phyloP scores from a whole-genome alignment of 768 basidiomycete species.

The Boletus vermiculosoides region DNA sequence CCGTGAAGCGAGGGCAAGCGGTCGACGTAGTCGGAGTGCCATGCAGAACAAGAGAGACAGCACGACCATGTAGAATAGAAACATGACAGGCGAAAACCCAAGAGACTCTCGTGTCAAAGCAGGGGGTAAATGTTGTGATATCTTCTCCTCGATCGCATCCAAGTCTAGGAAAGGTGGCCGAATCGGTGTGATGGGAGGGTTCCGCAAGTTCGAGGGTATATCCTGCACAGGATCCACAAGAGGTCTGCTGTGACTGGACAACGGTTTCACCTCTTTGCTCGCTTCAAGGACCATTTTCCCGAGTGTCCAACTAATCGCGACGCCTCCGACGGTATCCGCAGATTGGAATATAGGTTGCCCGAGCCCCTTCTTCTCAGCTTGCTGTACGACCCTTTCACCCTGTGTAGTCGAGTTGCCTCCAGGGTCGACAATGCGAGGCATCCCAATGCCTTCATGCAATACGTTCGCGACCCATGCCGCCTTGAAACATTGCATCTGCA shows the following conservation, averaged over 20 bases:
- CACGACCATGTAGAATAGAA: constrained; percentile 53
- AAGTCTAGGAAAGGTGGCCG: constrained; percentile 61
- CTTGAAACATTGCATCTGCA: constrained; percentile 99
- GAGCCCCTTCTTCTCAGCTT: constrained; percentile 82
- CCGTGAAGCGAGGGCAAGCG: constrained; percentile 44
- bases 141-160: constrained; percentile 57
- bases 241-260: constrained; percentile 47
- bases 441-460: constrained; percentile 91
- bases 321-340: constrained; percentile 86
- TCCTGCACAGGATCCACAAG: constrained; percentile 75
- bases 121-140: constrained; percentile 66
- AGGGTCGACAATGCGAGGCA: constrained; percentile 86
- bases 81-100: constrained; percentile 68
- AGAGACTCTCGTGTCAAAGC: constrained; percentile 62
- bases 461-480: constrained; percentile 98
- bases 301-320: constrained; percentile 96
- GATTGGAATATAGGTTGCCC: constrained; percentile 87
- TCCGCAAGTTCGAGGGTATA: constrained; percentile 49
- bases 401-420: constrained; percentile 74
- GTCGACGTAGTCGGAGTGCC: constrained; percentile 57
- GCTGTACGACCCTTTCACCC: constrained; percentile 66
- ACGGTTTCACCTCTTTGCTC: constrained; percentile 73
- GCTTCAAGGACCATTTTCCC: constrained; percentile 99
- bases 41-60: constrained; percentile 44
- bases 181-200: constrained; percentile 56